Evolutionary conservation across 345 rosid genomes (phyloP).

Genomic region (Eucalyptus virginea): DNA sequence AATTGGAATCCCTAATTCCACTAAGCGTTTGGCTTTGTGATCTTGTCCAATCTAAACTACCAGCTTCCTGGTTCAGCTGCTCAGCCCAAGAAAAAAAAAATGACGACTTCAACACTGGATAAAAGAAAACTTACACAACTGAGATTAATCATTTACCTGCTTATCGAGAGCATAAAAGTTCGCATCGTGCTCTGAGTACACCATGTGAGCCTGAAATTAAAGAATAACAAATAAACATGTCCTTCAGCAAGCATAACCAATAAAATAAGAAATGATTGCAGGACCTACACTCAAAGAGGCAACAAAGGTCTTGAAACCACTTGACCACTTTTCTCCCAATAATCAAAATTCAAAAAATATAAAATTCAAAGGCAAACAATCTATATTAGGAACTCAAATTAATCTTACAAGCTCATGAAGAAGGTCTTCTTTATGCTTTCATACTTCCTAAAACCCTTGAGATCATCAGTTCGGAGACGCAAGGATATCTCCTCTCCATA

Average conservation of each 20-base stretch:
- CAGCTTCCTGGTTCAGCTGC: slow-evolving; percentile 86
- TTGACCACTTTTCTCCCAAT: no score
- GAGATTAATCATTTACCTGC: slow-evolving; percentile 39
- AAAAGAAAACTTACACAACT: not conserved
- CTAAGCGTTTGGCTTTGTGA: slow-evolving; percentile 59
- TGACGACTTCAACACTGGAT: not conserved
- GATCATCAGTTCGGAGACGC: slow-evolving; percentile 96
- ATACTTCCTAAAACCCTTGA: slow-evolving; percentile 93
- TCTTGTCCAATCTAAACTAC: slow-evolving; percentile 85
- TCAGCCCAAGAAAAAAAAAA: not conserved
- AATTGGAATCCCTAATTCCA: slow-evolving; percentile 12
- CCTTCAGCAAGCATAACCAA: not conserved
- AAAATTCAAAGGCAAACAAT: not conserved
- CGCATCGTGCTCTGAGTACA: slow-evolving; percentile 81
- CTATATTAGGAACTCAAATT: not conserved
- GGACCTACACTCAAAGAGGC: not conserved
- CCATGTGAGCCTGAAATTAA: slow-evolving; percentile 84
- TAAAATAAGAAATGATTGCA: not conserved
- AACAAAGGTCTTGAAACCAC: not conserved
- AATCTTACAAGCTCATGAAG: slow-evolving; percentile 83
- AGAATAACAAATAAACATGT: not conserved
- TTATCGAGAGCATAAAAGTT: slow-evolving; percentile 73
- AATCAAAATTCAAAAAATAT: not conserved
- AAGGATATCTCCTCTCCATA: slow-evolving; percentile 94
- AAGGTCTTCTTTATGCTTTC: slow-evolving; percentile 85